Conservation (phyloP, 768 basidiomycete species). For the Auricularia sp. region DNA sequence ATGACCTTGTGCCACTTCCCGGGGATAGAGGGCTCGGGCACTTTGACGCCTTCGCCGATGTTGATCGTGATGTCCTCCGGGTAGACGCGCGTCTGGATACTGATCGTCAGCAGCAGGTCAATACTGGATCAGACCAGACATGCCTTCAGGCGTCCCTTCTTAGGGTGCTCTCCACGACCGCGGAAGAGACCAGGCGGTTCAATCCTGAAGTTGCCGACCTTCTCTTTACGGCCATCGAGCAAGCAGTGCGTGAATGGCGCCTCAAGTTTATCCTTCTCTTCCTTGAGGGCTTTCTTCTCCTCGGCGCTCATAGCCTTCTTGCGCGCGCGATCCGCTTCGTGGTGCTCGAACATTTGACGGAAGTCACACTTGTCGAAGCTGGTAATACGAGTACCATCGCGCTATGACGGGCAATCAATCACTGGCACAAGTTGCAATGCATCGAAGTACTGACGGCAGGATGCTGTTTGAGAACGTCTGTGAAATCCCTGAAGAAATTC, state of each 20-base stretch:
- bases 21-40: conserved; percentile 84
- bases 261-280: conserved; percentile 73
- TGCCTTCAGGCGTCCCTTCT: conserved; percentile 83
- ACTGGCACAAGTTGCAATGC: not conserved
- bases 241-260: conserved; percentile 74
- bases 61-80: conserved; percentile 97
- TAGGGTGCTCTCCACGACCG: conserved; percentile 96
- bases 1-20: conserved; percentile 83
- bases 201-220: conserved; percentile 94
- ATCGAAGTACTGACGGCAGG: conserved; percentile 60
- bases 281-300: conserved; percentile 89
- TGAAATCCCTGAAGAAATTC: conserved; percentile 94
- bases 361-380: conserved; percentile 84
- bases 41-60: conserved; percentile 64
- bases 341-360: conserved; percentile 85
- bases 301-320: conserved; percentile 77
- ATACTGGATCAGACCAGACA: conserved; percentile 20
- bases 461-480: conserved; percentile 60
- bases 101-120: conserved; percentile 28
- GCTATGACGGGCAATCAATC: conserved; percentile 28
- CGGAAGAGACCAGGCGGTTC: conserved; percentile 98
- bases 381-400: conserved; percentile 63
- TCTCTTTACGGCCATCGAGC: conserved; percentile 96
- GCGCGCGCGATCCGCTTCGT: conserved; percentile 85
- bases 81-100: conserved; percentile 48